Conservation (phyloP, 495 filamentous ascomycete species). For the Letharia columbiana region DNA sequence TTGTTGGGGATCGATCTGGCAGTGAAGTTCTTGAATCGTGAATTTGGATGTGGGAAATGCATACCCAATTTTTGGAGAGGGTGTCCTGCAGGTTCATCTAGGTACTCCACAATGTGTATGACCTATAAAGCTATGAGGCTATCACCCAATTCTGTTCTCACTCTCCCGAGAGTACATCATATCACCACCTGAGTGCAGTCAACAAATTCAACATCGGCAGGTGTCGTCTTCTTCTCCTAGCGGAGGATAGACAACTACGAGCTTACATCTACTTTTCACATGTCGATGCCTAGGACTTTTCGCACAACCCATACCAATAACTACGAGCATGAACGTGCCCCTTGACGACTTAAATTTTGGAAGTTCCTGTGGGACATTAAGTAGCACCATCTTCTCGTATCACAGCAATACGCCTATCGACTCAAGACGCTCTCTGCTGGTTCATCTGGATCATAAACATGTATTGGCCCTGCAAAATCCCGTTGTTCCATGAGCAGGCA, state of each 20-base stretch:
- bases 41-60: slow-evolving; percentile 1
- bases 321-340: background rate
- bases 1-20: background rate
- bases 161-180: background rate
- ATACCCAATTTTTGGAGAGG: background rate
- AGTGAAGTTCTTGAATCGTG: background rate
- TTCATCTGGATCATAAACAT: background rate
- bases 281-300: background rate
- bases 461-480: background rate
- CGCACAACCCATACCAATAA: background rate
- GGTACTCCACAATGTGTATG: background rate
- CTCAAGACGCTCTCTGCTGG: slow-evolving; percentile 1
- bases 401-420: background rate
- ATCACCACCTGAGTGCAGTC: too few relatives aligned
- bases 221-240: background rate
- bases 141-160: background rate
- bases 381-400: background rate
- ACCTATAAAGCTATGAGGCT: background rate
- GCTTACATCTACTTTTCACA: background rate
- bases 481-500: background rate
- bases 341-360: background rate
- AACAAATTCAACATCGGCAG: background rate
- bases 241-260: too few relatives aligned
- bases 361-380: too few relatives aligned
- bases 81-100: slow-evolving; percentile 1